Evolutionary conservation across 345 rosid genomes (phyloP), one percentile per base, ranked within the genome.

Genomic region (Populus simonii): DNA sequence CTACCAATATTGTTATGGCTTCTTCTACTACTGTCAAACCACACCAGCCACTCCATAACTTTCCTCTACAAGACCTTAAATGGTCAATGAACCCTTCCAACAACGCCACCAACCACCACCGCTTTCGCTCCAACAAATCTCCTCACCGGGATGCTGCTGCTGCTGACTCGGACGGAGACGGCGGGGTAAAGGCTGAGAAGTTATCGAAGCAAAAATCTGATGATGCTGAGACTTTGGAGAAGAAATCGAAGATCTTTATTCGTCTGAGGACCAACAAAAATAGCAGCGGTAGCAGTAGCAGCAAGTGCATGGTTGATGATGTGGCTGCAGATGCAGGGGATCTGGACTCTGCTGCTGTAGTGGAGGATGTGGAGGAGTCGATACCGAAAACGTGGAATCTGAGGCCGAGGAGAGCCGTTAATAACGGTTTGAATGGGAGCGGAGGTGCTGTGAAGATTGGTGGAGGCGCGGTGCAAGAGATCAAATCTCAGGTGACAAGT

Each of bases 321-420:
- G 80, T 74, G 51, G 77, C 72, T 59, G 71, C 61, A n/a, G 71
- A 72, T 59, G 77, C 74, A 18, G 79, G 67, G 57, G 91, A 91
- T 79, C 90, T 86, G 79, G 78, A 22, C 83, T 83, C 86, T 27
- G 36, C 67, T 22, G 39, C 38, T 17, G 85, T 65, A 72, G 83
- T 80, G 62, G 87, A 86, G 13, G 86, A 76, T 35, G 80, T 41
- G 31, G 96, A 83, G 17, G 90, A 83, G 25, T 76, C 80, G 68
- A 80, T 79, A 39, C 85, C 86, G 15, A 91, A 89, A 86, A 82
- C 86, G n/a, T 88, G 97, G 97, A 92, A 90, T 78, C 80, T 92
- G 70, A 81, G 97, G 80, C 97, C 94, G 51, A 87, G 97, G 76
- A 87, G 76, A 69, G 76, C 85, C 8, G 65, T 78, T 3, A 81